Evolutionary conservation across 2,329 filamentous ascomycete species (phyloP).

Genomic region (Pseudofabraea citricarpa): DNA sequence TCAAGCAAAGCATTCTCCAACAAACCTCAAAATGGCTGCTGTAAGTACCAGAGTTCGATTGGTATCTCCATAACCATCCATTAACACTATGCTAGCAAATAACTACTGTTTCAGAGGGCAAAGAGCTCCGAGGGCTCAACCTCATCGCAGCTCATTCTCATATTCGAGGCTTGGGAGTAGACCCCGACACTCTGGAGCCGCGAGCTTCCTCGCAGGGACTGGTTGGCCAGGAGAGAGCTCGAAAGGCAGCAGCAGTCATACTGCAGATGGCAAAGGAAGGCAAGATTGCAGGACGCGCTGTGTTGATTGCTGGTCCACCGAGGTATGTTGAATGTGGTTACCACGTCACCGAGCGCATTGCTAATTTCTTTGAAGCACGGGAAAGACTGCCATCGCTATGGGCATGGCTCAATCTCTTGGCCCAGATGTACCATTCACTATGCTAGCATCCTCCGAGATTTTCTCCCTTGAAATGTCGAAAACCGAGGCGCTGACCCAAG

Average conservation of each 20-base stretch:
- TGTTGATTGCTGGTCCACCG: constrained; percentile 90
- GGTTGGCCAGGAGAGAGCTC: constrained; percentile 92
- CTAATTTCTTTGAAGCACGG: constrained; percentile 57
- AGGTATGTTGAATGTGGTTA: constrained; percentile 53
- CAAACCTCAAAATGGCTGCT: constrained; percentile 25
- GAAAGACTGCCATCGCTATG: constrained; percentile 98
- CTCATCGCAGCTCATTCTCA: constrained; percentile 98
- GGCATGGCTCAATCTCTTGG: constrained; percentile 97
- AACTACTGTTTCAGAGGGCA: constrained; percentile 86
- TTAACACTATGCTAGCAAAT: constrained; percentile 44
- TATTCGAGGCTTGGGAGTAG: constrained; percentile 91
- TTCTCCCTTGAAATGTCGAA: constrained; percentile 99
- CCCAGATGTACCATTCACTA: constrained; percentile 91
- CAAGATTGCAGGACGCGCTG: constrained; percentile 93
- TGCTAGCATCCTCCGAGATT: constrained; percentile 92
- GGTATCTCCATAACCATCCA: background rate
- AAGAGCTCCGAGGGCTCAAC: constrained; percentile 93
- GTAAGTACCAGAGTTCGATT: constrained; percentile 12
- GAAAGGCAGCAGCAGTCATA: constrained; percentile 93
- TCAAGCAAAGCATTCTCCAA: too few relatives aligned
- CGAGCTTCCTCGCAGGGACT: constrained; percentile 83
- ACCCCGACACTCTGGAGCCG: constrained; percentile 85
- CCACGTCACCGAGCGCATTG: too few relatives aligned
- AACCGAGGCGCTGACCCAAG: constrained; percentile 95
- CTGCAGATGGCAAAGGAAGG: constrained; percentile 98